Evolutionary conservation across 2,329 filamentous ascomycete genomes (phyloP), one percentile per base, ranked within the genome.

Genomic region (Aspergillus carbonarius): DNA sequence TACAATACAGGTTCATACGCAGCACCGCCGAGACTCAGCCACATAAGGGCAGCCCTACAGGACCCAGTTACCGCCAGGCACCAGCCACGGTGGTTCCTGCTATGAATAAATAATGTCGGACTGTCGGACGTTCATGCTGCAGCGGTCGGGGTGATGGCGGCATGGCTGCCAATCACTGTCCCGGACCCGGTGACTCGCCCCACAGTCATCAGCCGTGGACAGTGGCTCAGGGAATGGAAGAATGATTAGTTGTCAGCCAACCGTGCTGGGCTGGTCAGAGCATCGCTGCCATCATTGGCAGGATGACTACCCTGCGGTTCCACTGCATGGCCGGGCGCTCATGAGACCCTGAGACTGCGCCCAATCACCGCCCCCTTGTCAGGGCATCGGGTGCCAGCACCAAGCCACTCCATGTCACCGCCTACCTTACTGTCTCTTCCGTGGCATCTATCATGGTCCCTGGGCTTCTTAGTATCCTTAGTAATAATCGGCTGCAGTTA

Each of bases 31-130:
- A 9, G 23, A 34, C 57, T 51, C 54, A 55, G 57, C 60, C 60
- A 59, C 60, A 57, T 25, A 35, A 44, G 27, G 42, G 37, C 59
- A 59, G 59, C 57, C 59, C 59, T 59, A 59, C 54, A 54, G 48
- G 52, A 57, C 25, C 37, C 40, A 51, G 23, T 15, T 27, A 51
- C 42, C 48, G 37, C 25, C n/a, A 46, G 49, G 42, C 60, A 59
- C 59, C 53, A 61, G 56, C 59, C 59, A 60, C 57, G 34, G 32
- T 34, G 15, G 44, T 50, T 58, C 49, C 40, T 49, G 27, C 40
- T 40, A 40, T 42, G 39, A 42, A 37, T 37, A 7, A 37, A 12
- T 40, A 10, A 40, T 42, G 10, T 40, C 4, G 39, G 9, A 20
- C 39, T 40, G 39, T 42, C 18, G 18, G 39, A 23, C 39, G 12